phyloP scores from a whole-genome alignment of 2,329 filamentous ascomycete genomes.

The Phoma sp. region DNA sequence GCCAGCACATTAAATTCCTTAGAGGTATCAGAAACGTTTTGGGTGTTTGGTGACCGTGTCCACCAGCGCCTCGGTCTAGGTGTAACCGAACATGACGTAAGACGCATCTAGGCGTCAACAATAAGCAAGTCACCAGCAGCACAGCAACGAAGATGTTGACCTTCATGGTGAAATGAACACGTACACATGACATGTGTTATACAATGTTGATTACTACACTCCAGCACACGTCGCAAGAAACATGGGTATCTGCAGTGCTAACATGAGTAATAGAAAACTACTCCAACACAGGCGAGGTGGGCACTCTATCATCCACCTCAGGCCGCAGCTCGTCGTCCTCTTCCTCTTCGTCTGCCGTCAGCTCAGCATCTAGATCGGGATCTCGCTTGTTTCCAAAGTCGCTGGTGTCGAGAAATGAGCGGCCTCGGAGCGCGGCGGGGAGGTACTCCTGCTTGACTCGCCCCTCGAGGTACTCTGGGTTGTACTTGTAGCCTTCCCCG shows the following conservation, averaged over 20 bases:
- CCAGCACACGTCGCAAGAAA: no score
- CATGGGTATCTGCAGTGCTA: neutral
- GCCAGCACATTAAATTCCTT: conserved; percentile 17
- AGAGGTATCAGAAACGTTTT: conserved; percentile 24
- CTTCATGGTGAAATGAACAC: no score
- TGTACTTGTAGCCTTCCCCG: conserved; percentile 94
- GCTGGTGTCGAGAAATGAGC: conserved; percentile 77
- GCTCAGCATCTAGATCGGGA: conserved; percentile 37
- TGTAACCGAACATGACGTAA: conserved; percentile 9
- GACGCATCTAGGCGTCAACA: no score
- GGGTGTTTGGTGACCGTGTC: neutral
- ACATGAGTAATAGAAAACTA: neutral
- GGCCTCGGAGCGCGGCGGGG: conserved; percentile 74
- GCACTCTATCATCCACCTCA: conserved; percentile 31
- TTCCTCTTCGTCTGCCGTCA: conserved; percentile 6
- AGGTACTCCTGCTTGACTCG: conserved; percentile 87
- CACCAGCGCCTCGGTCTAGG: conserved; percentile 11
- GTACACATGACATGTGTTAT: no score
- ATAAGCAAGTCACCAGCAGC: no score
- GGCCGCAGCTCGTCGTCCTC: conserved; percentile 35
- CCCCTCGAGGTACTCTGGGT: conserved; percentile 85
- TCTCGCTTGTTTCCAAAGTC: conserved; percentile 84
- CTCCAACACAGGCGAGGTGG: conserved; percentile 8
- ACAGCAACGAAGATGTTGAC: no score
- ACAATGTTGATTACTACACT: no score